A percentile compares a stretch with the other conserved stretches of the same genome.
Conservation (phyloP, 2,329 filamentous ascomycete species). For the Paraphoma chrysanthemicola region DNA sequence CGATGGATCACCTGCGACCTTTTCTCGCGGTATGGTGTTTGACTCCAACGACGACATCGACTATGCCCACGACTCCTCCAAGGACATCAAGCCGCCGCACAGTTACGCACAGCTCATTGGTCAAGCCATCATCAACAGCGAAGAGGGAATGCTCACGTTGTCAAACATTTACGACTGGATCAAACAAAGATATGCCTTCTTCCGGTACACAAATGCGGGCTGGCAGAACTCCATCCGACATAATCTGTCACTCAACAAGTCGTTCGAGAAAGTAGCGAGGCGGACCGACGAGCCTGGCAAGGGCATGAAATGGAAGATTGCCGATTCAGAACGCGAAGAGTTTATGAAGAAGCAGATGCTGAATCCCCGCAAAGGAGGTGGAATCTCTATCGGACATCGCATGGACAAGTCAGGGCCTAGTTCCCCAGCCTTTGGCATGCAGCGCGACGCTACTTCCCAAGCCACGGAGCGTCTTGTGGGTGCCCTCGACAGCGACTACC, state of each 20-base stretch:
- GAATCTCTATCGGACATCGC: conserved; percentile 32
- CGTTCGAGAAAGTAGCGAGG: conserved; percentile 90
- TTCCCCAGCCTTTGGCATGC: conserved; percentile 60
- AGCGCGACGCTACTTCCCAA: conserved; percentile 55
- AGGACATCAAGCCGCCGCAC: conserved; percentile 92
- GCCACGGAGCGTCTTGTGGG: conserved; percentile 56
- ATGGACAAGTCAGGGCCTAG: conserved; percentile 72
- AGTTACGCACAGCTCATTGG: conserved; percentile 98
- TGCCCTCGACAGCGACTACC: conserved; percentile 35
- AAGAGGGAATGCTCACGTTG: conserved; percentile 87
- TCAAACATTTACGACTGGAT: conserved; percentile 95
- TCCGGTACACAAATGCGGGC: conserved; percentile 81
- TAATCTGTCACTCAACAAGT: conserved; percentile 93
- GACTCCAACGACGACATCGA: conserved; percentile 69
- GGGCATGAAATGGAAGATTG: conserved; percentile 98
- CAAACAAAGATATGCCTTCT: conserved; percentile 89
- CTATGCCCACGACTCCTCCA: conserved; percentile 81
- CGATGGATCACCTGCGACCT: conserved; percentile 56
- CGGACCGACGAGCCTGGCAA: conserved; percentile 96
- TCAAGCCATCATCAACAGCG: conserved; percentile 87
- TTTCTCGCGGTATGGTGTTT: conserved; percentile 59
- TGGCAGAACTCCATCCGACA: conserved; percentile 99
- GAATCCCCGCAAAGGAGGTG: conserved; percentile 50
- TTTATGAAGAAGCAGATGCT: conserved; percentile 75
- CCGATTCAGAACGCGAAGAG: conserved; percentile 81